Evolutionary conservation across 176 grass and related monocot species (phyloP), one percentile per base, ranked within the genome.

Genomic region (Oryza meyeriana): DNA sequence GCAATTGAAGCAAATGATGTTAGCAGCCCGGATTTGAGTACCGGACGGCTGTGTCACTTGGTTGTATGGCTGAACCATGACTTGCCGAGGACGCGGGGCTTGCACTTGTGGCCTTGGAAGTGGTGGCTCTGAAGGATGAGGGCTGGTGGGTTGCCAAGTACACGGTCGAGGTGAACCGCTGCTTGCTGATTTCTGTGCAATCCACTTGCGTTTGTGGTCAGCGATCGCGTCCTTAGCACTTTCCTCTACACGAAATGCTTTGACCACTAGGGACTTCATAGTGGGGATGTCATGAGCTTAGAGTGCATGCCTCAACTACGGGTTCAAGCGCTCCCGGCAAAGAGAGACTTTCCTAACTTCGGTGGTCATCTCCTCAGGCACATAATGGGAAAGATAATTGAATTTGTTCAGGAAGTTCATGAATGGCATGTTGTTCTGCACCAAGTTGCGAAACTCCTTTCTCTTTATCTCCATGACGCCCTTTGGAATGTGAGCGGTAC

Each of bases 11-110:
- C n/a, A n/a, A n/a, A n/a, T n/a, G 4, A 62, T 0, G 4, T 13
- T 6, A 2, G 25, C 1, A 25, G 10, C 10, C 59, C 12, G 11
- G 25, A 13, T 14, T 6, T 14, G 25, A 11, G 1, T 0, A 28
- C 11, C 11, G 4, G 11, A 28, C 0, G 25, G 4, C 22, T 10
- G 8, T 3, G 8, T n/a, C n/a, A 22, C 0, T 0, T 3, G 8
- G 0, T 62, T 63, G 4, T 29, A 28, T 63, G 10, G 4, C 1
- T 63, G 26, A 29, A 14, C 11, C 0, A 0, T 2, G 0, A 1
- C 61, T 29, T 29, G 12, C 0, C 4, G 26, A 13, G 59, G 26
- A 27, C 4, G 25, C 3, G 61, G 25, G 1, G 0, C 11, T 61
- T 4, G 10, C 1, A 1, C 25, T 61, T 61, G 58, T 1, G 4